phyloP scores from a whole-genome alignment of 2,329 filamentous ascomycete species.

The Aaosphaeria arxii region DNA sequence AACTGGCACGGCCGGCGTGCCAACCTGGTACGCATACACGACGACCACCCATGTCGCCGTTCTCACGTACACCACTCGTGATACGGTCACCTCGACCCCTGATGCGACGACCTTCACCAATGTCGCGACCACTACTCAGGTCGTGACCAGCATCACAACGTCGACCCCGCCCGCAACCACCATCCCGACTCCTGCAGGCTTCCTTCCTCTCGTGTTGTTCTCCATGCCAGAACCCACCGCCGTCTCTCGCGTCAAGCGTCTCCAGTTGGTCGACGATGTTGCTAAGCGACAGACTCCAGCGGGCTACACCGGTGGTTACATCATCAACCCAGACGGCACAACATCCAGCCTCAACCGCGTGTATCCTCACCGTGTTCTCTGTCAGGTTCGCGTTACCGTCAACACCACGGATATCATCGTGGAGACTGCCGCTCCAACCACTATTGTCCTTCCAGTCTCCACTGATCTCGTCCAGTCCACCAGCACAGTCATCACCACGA shows the following conservation, averaged over 20 bases:
- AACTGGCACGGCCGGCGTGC: conserved; percentile 5
- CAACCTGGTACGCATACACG: conserved; percentile 9
- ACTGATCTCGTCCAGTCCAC: conserved; percentile 11
- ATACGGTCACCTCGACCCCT: conserved; percentile 15
- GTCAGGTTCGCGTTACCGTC: conserved; percentile 7
- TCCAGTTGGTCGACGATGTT: conserved; percentile 4
- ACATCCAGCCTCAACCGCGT: conserved; percentile 8
- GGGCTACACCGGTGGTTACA: conserved; percentile 14
- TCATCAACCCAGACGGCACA: conserved; percentile 11
- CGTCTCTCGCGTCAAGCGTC: conserved; percentile 17
- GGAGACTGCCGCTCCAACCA: conserved; percentile 12
- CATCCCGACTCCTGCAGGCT: conserved; percentile 12
- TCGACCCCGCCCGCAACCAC: conserved; percentile 10
- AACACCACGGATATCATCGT: conserved; percentile 11
- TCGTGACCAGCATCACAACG: conserved; percentile 9
- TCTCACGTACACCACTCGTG: conserved; percentile 10
- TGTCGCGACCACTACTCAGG: conserved; percentile 13
- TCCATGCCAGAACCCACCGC: conserved; percentile 3
- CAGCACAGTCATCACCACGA: conserved; percentile 13
- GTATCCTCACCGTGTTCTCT: conserved; percentile 13
- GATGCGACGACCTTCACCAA: conserved; percentile 17
- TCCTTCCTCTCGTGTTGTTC: conserved; percentile 12
- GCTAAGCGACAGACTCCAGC: conserved; percentile 10
- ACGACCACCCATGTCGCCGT: conserved; percentile 9
- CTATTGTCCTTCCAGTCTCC: conserved; percentile 5